Base-by-base conservation (phyloP, 768 basidiomycete genomes). In the Phylloporus sp. region DNA sequence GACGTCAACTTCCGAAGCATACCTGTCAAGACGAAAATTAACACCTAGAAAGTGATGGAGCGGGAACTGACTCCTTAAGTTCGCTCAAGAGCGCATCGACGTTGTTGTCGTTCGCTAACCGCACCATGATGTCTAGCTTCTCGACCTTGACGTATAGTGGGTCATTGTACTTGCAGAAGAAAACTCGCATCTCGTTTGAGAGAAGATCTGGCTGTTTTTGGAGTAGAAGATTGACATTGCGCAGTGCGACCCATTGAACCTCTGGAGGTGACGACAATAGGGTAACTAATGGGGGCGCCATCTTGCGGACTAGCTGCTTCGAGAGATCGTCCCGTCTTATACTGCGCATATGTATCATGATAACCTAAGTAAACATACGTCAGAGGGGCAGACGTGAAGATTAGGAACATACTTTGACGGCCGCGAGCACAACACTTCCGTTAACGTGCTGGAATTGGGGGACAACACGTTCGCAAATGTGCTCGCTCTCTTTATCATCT, bases 121-220 rank as follows among this genome's bases (percentile, higher is more conserved):
- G 77, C 41, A 97, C 89, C 96, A 99, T 99, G 63, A 98, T 96
- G 57, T 97, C 96, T 55, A 99, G 71, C 68, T 99, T 98, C 68
- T 97, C 96, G 42, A 97, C 81, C 68, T 99, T 99, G 65, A 98
- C 94, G 60, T 98, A 99, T n/a, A 95, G 71, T 6, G 95, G 95
- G 61, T 99, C 95, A 61, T 98, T 98, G 71, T 99, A 98, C 68
- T 99, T 99, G 82, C 95, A 97, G 75, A 98, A 99, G 67, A 99
- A 99, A 17, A 99, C 96, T 36, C 94, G 80, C 90, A 99, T 94
- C 67, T 99, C 95, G 67, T 89, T 96, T 7, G 86, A 80, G 9
- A 99, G 79, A 49, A 96, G 76, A 52, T 93, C 92, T 3, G 90
- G 70, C 5, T 91, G 84, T 61, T 95, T 95, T 68, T 99, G 95